Evolutionary conservation across 2,329 filamentous ascomycete species (phyloP), one percentile per base, ranked within the genome.

Genomic region (Rosellinia necatrix): DNA sequence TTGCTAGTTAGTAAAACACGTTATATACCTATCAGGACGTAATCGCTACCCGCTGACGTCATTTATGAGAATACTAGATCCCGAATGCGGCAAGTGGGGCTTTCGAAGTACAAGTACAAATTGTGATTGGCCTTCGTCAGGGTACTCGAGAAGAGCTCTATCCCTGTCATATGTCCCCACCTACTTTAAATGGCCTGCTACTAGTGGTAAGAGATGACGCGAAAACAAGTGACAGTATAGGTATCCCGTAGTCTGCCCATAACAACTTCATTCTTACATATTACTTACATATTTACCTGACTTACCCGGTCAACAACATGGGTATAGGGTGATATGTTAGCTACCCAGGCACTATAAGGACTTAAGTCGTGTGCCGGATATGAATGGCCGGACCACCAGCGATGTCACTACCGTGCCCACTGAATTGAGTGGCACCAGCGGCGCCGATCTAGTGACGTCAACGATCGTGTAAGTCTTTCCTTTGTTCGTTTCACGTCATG

Each of bases 381-480:
- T 2, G 7, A 19, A 22, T 24, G 43, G 25, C 21, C 19, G 15
- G 10, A 34, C 30, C 40, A n/a, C n/a, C n/a, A n/a, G n/a, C n/a
- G n/a, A n/a, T n/a, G n/a, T n/a, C n/a, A n/a, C n/a, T n/a, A n/a
- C n/a, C n/a, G n/a, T n/a, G n/a, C n/a, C n/a, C n/a, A n/a, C n/a
- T n/a, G n/a, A n/a, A n/a, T n/a, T n/a, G n/a, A n/a, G n/a, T n/a
- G n/a, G n/a, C n/a, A n/a, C n/a, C n/a, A n/a, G n/a, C n/a, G n/a
- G n/a, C n/a, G n/a, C n/a, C n/a, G n/a, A n/a, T n/a, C n/a, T n/a
- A 12, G 47, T 61, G 59, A 61, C 56, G 58, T 61, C 27, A 46
- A 52, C 49, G 48, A 53, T 21, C 3, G 8, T 49, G 35, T 43
- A 24, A 37, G 3, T 38, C 19, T n/a, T n/a, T 24, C 7, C 41